These are phyloP conservation scores for Daldinia sp. DNA, from an alignment of 2,329 filamentous ascomycete species.

Conservation along the genomic window DNA sequence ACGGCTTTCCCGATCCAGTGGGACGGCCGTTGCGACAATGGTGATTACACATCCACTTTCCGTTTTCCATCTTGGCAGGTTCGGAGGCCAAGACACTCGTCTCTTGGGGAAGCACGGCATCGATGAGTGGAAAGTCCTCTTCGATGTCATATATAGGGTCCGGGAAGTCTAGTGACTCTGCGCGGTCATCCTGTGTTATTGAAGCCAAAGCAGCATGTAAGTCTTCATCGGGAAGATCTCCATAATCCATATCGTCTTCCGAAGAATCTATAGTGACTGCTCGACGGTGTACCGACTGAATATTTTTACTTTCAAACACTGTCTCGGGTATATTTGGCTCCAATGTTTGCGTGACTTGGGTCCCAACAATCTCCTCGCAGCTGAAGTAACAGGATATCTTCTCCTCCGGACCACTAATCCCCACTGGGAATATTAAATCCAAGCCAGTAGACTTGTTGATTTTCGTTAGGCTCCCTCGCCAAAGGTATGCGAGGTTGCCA, in stretches of 20 bases:
- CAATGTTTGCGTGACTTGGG: slow-evolving; percentile 49
- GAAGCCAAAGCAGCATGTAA: slow-evolving; percentile 47
- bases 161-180: slow-evolving; percentile 29
- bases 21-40: slow-evolving; percentile 58
- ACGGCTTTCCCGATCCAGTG: slow-evolving; percentile 54
- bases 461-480: slow-evolving; percentile 68
- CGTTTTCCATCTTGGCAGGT: slow-evolving; percentile 68
- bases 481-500: slow-evolving; percentile 75
- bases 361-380: slow-evolving; percentile 84
- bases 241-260: slow-evolving; percentile 41
- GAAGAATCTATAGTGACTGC: not conserved
- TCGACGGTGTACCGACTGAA: not conserved
- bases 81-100: slow-evolving; percentile 37
- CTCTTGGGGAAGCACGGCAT: slow-evolving; percentile 54
- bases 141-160: slow-evolving; percentile 25
- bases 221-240: slow-evolving; percentile 53
- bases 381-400: slow-evolving; percentile 74
- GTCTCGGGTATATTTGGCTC: slow-evolving; percentile 46
- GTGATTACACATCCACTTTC: slow-evolving; percentile 79
- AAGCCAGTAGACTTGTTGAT: slow-evolving; percentile 66
- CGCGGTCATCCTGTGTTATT: slow-evolving; percentile 35
- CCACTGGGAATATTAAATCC: slow-evolving; percentile 66
- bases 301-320: slow-evolving; percentile 41
- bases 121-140: slow-evolving; percentile 62
- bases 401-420: slow-evolving; percentile 62